Conservation (phyloP, 1,284 basidiomycete species). For the Athelia sp. region DNA sequence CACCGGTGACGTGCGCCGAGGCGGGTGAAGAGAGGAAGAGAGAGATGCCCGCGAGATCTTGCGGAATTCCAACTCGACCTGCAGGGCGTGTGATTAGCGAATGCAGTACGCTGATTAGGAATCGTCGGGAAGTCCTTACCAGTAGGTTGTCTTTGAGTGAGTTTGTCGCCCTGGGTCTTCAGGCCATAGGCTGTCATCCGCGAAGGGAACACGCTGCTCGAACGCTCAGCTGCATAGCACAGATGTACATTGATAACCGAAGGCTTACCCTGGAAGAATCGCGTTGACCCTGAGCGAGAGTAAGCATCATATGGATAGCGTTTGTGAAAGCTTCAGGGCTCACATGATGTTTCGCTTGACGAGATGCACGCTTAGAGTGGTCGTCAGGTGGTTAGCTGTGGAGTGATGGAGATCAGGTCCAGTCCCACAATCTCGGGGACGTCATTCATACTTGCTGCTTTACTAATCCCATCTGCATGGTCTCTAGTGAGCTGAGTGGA, state of each 20-base stretch:
- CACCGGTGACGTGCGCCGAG: constrained; percentile 69
- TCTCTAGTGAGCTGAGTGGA: neutral
- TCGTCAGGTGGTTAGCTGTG: constrained; percentile 76
- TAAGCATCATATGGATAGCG: neutral
- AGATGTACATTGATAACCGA: neutral
- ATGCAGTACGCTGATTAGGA: neutral
- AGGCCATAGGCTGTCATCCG: constrained; percentile 85
- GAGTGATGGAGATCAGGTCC: neutral
- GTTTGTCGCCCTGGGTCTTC: constrained; percentile 50
- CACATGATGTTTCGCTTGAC: constrained; percentile 60
- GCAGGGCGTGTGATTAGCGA: constrained; percentile 4
- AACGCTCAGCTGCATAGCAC: too few species aligned
- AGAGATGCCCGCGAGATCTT: constrained; percentile 73
- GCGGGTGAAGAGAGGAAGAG: constrained; percentile 73
- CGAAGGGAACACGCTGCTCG: constrained; percentile 68
- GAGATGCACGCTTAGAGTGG: constrained; percentile 67
- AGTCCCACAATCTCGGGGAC: neutral
- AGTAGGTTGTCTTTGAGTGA: constrained; percentile 53
- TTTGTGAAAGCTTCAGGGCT: constrained; percentile 16
- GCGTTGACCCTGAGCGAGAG: constrained; percentile 67
- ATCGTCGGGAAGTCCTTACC: constrained; percentile 32
- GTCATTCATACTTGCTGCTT: constrained; percentile 54
- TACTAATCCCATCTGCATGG: constrained; percentile 67
- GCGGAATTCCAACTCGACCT: constrained; percentile 65
- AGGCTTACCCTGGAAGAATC: constrained; percentile 66